phyloP scores from a whole-genome alignment of 257 asterid genomes.

The Cynanchum wilfordii region DNA sequence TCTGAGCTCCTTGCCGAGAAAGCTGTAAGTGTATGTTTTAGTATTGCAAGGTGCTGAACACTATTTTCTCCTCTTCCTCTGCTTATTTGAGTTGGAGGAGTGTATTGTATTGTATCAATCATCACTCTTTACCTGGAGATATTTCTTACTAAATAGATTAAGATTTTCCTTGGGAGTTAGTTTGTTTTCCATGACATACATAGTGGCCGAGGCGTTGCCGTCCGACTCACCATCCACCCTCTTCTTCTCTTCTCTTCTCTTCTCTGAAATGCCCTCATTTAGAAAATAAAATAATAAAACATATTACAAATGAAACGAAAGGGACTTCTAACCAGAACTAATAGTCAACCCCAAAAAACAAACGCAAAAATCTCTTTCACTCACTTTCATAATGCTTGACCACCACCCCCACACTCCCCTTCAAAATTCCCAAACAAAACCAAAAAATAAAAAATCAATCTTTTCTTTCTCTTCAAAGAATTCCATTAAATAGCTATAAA shows the following conservation, averaged over 20 bases:
- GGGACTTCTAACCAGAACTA: not conserved
- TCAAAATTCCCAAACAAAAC: no score
- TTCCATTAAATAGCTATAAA: no score
- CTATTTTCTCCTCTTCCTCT: conserved; percentile 2
- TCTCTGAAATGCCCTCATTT: no score
- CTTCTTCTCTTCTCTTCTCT: not conserved
- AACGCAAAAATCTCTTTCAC: not conserved
- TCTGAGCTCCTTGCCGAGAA: conserved; percentile 13
- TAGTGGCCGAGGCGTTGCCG: no score
- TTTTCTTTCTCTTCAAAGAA: no score
- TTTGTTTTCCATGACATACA: no score
- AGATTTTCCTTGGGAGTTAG: no score
- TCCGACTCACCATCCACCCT: conserved; percentile 11
- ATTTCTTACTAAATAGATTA: no score
- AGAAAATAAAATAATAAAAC: no score
- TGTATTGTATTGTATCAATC: conserved; percentile 13
- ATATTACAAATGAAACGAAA: not conserved
- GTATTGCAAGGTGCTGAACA: conserved; percentile 21
- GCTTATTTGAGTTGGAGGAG: not conserved
- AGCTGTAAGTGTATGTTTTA: conserved; percentile 20
- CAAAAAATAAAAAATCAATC: no score
- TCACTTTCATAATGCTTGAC: no score
- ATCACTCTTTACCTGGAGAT: not conserved
- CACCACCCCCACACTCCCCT: not conserved
- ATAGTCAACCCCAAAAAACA: not conserved